Conservation (phyloP, 805 yeast species). For the Brettanomyces naardenensis region DNA sequence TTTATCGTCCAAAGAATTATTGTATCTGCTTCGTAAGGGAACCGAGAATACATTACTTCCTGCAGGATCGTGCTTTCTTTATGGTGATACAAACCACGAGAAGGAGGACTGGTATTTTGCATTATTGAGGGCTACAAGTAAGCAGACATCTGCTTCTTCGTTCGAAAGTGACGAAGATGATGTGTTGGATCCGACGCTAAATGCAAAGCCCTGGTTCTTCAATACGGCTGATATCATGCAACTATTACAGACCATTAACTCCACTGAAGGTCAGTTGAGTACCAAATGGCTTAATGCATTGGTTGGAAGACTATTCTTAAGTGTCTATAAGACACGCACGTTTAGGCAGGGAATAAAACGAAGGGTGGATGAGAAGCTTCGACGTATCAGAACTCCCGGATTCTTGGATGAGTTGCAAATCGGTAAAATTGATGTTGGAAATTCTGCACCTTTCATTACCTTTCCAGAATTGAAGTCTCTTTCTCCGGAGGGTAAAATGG, state of each 20-base stretch:
- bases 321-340: conserved; percentile 63
- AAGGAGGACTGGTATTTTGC: conserved; percentile 95
- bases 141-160: not conserved
- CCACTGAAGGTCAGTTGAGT: conserved; percentile 75
- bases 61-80: conserved; percentile 45
- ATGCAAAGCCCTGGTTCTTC: conserved; percentile 70
- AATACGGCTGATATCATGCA: conserved; percentile 63
- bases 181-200: conserved; percentile 45
- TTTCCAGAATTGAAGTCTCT: conserved; percentile 62
- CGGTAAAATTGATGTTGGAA: conserved; percentile 65
- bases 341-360: conserved; percentile 50
- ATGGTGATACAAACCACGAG: conserved; percentile 68
- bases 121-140: conserved; percentile 66
- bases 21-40: conserved; percentile 29
- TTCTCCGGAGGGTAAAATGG: conserved; percentile 72
- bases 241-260: conserved; percentile 68
- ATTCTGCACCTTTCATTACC: conserved; percentile 71
- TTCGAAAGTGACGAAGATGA: conserved; percentile 13
- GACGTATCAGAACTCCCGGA: conserved; percentile 78
- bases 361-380: conserved; percentile 62
- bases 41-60: conserved; percentile 27
- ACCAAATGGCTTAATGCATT: conserved; percentile 90
- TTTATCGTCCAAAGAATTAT: conserved; percentile 23
- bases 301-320: conserved; percentile 72
- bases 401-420: conserved; percentile 79